Evolutionary conservation across 176 grass and related monocot genomes (phyloP), one percentile per base, ranked within the genome.

Genomic region (Raddia distichophylla): DNA sequence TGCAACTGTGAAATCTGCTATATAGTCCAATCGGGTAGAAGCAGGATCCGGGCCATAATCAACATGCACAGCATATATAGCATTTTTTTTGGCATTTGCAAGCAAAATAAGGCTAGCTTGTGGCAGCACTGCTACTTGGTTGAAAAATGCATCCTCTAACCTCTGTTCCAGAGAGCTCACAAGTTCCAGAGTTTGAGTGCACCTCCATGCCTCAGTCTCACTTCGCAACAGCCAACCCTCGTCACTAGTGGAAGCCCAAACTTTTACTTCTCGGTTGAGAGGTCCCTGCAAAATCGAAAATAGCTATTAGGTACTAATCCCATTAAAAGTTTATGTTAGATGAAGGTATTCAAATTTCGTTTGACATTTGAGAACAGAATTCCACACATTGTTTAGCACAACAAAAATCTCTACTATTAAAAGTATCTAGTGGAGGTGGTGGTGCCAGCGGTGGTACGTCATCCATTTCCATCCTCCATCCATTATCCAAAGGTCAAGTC

Each of bases 61-160:
- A 83, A 95, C 79, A 92, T 98, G 92, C 58, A 98, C 84, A 12
- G 95, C 92, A 88, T 98, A 98, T 85, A 98, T 95, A 67, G 90
- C 88, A 89, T 93, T 98, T 67, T 95, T 98, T 84, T 95, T 98
- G 35, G 95, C 95, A 91, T 98, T 98, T 60, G 95, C 95, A 84
- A 95, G 91, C 75, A 95, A 85, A 82, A 98, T 88, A 81, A 98
- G 88, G 88, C 88, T 95, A 86, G 95, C 95, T 55, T 89, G 95
- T 42, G 95, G 90, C 20, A 98, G 74, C 53, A 98, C 88, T 73
- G 88, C 78, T 76, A 95, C 84, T 91, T 98, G 95, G 86, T 98
- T 98, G 78, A 98, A 98, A 84, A 98, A 98, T 76, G 92, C 95
- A 69, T 95, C 95, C 61, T 95, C 95, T 18, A 50, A 43, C 80